Percentiles rank a stretch among this genome's conserved stretches.
Evolutionary conservation across 305 asterid genomes (phyloP).

Genomic region (Ajuga reptans): DNA sequence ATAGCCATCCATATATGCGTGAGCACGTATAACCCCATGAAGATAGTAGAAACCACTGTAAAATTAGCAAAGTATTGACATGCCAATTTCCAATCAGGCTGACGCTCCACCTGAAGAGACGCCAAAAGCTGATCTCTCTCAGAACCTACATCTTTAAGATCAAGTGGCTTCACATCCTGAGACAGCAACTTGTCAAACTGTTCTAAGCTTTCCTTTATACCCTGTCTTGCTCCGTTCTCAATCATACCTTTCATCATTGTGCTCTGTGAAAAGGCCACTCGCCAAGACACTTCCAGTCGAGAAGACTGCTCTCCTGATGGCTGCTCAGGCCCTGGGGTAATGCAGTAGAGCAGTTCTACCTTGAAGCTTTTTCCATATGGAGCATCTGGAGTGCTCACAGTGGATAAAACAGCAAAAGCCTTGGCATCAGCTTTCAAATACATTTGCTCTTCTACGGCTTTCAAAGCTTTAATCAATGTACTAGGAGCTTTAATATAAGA

Average conservation of each 20-base stretch:
- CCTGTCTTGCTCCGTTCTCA: conserved; percentile 84
- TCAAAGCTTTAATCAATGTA: conserved; percentile 69
- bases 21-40: conserved; percentile 56
- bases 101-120: conserved; percentile 65
- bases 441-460: conserved; percentile 76
- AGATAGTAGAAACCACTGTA: conserved; percentile 55
- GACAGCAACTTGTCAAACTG: conserved; percentile 56
- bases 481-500: conserved; percentile 67
- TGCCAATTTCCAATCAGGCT: conserved; percentile 76
- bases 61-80: conserved; percentile 84
- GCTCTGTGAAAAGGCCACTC: conserved; percentile 80
- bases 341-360: conserved; percentile 75
- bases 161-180: conserved; percentile 68
- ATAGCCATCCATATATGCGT: conserved; percentile 59
- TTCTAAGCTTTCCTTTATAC: conserved; percentile 81
- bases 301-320: conserved; percentile 76
- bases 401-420: conserved; percentile 51
- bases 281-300: conserved; percentile 72
- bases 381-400: conserved; percentile 91
- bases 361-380: conserved; percentile 85
- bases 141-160: conserved; percentile 55
- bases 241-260: conserved; percentile 91
- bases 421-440: conserved; percentile 77
- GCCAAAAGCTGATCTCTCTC: conserved; percentile 90
- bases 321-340: conserved; percentile 77